These are phyloP conservation scores for Talaromyces nanjingensis DNA, from an alignment of 495 filamentous ascomycete genomes.

Conservation along the genomic window DNA sequence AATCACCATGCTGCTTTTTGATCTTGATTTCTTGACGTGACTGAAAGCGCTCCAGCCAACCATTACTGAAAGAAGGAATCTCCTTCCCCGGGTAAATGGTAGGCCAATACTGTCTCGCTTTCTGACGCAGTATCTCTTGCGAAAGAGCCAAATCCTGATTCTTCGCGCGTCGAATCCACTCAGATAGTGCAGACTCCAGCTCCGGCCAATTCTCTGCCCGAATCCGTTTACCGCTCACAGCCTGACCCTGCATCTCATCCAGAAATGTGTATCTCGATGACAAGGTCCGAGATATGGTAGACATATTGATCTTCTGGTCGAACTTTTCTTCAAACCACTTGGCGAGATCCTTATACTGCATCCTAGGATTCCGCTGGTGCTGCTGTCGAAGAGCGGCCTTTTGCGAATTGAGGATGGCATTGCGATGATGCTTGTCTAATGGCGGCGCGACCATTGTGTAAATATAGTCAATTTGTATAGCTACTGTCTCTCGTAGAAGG, in stretches of 20 bases:
- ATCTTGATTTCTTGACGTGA: conserved; percentile 10
- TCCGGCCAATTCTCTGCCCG: conserved; percentile 10
- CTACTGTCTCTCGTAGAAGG: neutral
- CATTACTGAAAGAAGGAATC: conserved; percentile 14
- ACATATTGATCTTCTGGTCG: neutral
- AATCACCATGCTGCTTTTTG: conserved; percentile 4
- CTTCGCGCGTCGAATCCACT: conserved; percentile 14
- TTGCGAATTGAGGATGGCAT: conserved; percentile 2
- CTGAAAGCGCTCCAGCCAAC: conserved; percentile 19
- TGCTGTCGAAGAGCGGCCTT: neutral
- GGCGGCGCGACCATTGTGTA: neutral
- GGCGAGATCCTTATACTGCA: neutral
- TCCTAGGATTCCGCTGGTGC: neutral
- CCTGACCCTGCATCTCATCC: neutral
- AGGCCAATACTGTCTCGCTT: conserved; percentile 14
- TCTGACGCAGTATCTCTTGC: conserved; percentile 9
- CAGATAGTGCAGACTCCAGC: conserved; percentile 12
- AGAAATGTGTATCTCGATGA: neutral
- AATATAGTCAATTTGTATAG: neutral
- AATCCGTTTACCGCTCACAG: too few relatives aligned
- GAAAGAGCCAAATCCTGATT: conserved; percentile 6
- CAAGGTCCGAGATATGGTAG: neutral
- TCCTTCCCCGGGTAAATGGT: conserved; percentile 6
- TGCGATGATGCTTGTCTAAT: neutral
- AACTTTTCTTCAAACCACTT: conserved; percentile 7